Evolutionary conservation across 352 stramenopile species (phyloP).

Genomic region (Pythium utonaiense): DNA sequence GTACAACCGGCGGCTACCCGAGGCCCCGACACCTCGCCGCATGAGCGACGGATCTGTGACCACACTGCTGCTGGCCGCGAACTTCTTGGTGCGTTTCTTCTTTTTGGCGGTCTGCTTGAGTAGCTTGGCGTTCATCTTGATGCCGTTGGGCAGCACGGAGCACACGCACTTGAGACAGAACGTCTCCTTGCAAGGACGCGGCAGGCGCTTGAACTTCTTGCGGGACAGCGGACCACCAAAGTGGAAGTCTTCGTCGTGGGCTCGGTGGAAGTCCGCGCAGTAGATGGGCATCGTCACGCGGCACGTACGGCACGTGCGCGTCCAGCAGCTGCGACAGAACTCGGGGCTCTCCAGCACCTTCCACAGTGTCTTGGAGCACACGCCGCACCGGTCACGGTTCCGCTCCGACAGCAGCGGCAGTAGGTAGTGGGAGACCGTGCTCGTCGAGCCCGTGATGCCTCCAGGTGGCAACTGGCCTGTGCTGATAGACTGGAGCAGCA

Average conservation of each 20-base stretch:
- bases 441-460: slow-evolving; percentile 4
- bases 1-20: background rate
- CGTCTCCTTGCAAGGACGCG: slow-evolving; percentile 57
- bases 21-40: slow-evolving; percentile 11
- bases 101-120: slow-evolving; percentile 51
- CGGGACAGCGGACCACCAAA: slow-evolving; percentile 1
- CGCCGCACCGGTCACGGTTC: slow-evolving; percentile 38
- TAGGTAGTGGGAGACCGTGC: slow-evolving; percentile 10
- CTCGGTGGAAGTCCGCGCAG: slow-evolving; percentile 58
- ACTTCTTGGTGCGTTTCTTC: slow-evolving; percentile 37
- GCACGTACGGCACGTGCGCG: slow-evolving; percentile 58
- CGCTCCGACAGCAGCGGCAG: slow-evolving; percentile 21
- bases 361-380: slow-evolving; percentile 73
- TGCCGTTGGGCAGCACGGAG: slow-evolving; percentile 54
- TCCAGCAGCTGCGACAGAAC: slow-evolving; percentile 64
- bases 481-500: slow-evolving; percentile 40
- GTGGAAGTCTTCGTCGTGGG: slow-evolving; percentile 21
- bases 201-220: slow-evolving; percentile 11
- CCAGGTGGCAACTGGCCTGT: slow-evolving; percentile 15
- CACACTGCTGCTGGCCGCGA: slow-evolving; percentile 20
- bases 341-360: slow-evolving; percentile 34
- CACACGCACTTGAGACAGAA: slow-evolving; percentile 76
- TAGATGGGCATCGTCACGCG: slow-evolving; percentile 72
- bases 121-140: slow-evolving; percentile 64
- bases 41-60: slow-evolving; percentile 21